Percentiles rank a stretch among this genome's conserved stretches.
Conservation (phyloP, 1,139 yeast species). For the Sugiyamaella castrensis region DNA sequence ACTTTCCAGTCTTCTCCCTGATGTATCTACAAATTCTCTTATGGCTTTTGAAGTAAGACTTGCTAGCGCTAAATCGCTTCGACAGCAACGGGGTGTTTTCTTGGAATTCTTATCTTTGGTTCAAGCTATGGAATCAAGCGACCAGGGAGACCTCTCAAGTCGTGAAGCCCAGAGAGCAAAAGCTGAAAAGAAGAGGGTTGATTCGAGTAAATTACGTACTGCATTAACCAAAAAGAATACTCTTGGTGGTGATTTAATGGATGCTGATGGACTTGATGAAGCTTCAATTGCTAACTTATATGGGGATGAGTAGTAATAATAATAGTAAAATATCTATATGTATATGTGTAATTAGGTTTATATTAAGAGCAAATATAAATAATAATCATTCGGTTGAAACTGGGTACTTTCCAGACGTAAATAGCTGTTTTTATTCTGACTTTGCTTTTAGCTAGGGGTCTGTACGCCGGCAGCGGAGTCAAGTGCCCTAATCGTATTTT, state of each 20-base stretch:
- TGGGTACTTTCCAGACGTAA: too few relatives aligned
- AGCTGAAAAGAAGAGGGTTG: conserved; percentile 34
- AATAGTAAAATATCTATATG: too few relatives aligned
- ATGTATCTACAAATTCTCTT: conserved; percentile 32
- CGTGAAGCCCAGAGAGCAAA: conserved; percentile 42
- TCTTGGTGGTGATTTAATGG: conserved; percentile 18
- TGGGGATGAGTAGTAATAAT: conserved; percentile 11
- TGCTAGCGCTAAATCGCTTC: conserved; percentile 50
- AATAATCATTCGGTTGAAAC: too few relatives aligned
- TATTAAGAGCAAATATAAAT: too few relatives aligned
- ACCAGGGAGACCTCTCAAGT: conserved; percentile 40
- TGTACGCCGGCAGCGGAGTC: too few relatives aligned
- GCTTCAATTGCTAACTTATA: conserved; percentile 16
- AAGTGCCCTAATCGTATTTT: too few relatives aligned
- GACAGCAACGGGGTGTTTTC: conserved; percentile 72
- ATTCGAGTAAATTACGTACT: conserved; percentile 10
- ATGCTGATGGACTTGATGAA: conserved; percentile 18
- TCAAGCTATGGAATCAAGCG: conserved; percentile 37
- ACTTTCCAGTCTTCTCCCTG: conserved; percentile 40
- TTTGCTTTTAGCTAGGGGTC: too few relatives aligned
- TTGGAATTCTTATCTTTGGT: conserved; percentile 55
- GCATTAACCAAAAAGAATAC: conserved; percentile 14
- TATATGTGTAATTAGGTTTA: too few relatives aligned
- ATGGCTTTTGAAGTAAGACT: conserved; percentile 56
- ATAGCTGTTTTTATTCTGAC: too few relatives aligned